phyloP scores from a whole-genome alignment of 495 filamentous ascomycete genomes.

The Aspergillus affinis region DNA sequence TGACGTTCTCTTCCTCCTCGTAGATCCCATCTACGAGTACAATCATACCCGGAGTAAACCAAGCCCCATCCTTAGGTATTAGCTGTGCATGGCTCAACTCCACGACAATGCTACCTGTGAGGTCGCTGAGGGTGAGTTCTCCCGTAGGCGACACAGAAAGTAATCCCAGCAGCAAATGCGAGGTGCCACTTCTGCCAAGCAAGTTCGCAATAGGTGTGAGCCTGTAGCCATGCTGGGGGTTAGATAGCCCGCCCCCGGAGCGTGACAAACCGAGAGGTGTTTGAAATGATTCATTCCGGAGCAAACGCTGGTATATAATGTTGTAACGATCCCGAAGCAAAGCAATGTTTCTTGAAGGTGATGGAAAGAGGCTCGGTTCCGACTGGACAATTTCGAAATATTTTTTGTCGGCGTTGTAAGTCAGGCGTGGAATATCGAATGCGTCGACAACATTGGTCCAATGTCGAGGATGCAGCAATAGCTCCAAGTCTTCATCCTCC shows the following conservation, averaged over 20 bases:
- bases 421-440: slow-evolving; percentile 81
- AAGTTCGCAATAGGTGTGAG: slow-evolving; percentile 92
- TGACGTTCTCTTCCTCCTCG: slow-evolving; percentile 78
- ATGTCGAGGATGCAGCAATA: slow-evolving; percentile 60
- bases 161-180: slow-evolving; percentile 84
- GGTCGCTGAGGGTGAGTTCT: slow-evolving; percentile 74
- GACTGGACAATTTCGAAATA: slow-evolving; percentile 76
- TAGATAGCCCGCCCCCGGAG: slow-evolving; percentile 52
- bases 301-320: slow-evolving; percentile 82
- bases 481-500: slow-evolving; percentile 61
- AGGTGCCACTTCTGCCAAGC: slow-evolving; percentile 80
- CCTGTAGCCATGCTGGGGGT: slow-evolving; percentile 71
- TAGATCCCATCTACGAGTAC: slow-evolving; percentile 92
- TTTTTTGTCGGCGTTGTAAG: slow-evolving; percentile 85
- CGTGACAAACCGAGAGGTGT: slow-evolving; percentile 58
- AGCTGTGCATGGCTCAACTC: slow-evolving; percentile 78
- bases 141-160: slow-evolving; percentile 81
- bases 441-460: slow-evolving; percentile 79
- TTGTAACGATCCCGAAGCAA: slow-evolving; percentile 89
- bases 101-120: slow-evolving; percentile 82
- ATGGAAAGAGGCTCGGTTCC: slow-evolving; percentile 75
- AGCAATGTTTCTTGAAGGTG: slow-evolving; percentile 75
- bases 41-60: slow-evolving; percentile 93
- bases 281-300: slow-evolving; percentile 93
- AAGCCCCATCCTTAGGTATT: slow-evolving; percentile 81